Evolutionary conservation across 805 yeast species (phyloP), one percentile per base, ranked within the genome.

Genomic region (Saturnispora quitensis): DNA sequence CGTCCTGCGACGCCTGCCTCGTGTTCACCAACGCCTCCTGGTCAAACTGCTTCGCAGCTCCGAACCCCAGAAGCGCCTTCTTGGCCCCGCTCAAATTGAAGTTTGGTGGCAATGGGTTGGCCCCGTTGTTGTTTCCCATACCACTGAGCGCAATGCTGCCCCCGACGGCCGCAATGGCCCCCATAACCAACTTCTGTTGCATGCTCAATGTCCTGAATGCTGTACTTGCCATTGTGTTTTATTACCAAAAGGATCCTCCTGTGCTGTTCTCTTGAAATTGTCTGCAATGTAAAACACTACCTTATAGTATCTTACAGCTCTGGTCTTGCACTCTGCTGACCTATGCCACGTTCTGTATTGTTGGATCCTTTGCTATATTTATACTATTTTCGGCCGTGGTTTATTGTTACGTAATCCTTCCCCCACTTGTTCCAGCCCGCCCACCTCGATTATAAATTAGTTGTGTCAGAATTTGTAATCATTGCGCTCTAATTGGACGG

Each of bases 11-110:
- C 1, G 73, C 75, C 8, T 66, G 63, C 43, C 72, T 66, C 3
- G 68, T 60, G 31, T 67, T 64, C 4, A 57, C 42, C 3, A 56
- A 55, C 24, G 53, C 47, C 10, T 52, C 54, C 20, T 28, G 22
- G 6, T 70, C 64, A 12, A 74, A 73, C 27, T 70, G 57, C 8
- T 68, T 60, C 7, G 46, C 20, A 13, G 75, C 68, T 20, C 70
- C 69, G 17, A 56, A 57, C 34, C 65, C 63, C 50, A 65, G 9
- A 6, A 24, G 8, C 28, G 44, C 44, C 28, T 40, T 40, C 12
- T 43, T 46, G 17, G 17, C 40, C 33, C 48, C 45, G 18, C 33
- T 28, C 34, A 43, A 49, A 15, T 34, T 43, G 25, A n/a, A 24
- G 24, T 43, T 38, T 38, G 42, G 42, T 18, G 42, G 42, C 5